These are phyloP conservation scores for Geopyxis carbonaria DNA, from an alignment of 495 filamentous ascomycete species.

Conservation along the genomic window DNA sequence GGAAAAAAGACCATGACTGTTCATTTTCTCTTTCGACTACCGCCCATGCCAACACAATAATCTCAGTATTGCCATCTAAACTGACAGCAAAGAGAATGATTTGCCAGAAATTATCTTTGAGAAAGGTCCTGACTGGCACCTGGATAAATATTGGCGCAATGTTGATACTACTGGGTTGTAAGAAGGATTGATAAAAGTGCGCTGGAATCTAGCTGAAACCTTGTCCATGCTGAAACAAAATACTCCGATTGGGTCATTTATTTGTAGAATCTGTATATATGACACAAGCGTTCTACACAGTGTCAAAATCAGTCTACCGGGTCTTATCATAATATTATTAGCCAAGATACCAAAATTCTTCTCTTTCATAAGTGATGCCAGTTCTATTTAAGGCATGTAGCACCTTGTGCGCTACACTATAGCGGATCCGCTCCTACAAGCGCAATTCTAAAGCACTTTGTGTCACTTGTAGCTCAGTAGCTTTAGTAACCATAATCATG, in stretches of 20 bases:
- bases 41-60: slow-evolving; percentile 11
- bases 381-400: background rate
- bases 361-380: background rate
- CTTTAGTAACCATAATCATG: too few species aligned
- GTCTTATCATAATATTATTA: too few species aligned
- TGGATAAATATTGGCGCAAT: too few species aligned
- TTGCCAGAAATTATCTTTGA: slow-evolving; percentile 7
- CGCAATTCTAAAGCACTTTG: too few species aligned
- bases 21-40: slow-evolving; percentile 15
- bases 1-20: slow-evolving; percentile 10
- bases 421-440: too few species aligned
- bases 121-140: slow-evolving; percentile 14
- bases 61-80: slow-evolving; percentile 10
- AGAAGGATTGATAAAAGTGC: slow-evolving; percentile 7
- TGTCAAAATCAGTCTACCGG: too few species aligned
- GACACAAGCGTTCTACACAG: background rate
- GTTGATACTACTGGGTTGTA: too few species aligned
- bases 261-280: background rate
- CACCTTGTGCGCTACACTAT: background rate
- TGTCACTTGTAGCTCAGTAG: too few species aligned
- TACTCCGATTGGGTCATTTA: background rate
- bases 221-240: background rate
- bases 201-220: background rate
- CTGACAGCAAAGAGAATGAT: slow-evolving; percentile 9
- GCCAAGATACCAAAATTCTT: too few species aligned